Percentiles rank a stretch among this genome's conserved stretches.
phyloP scores from a whole-genome alignment of 2,329 filamentous ascomycete genomes.

The Dactylella cylindrospora region DNA sequence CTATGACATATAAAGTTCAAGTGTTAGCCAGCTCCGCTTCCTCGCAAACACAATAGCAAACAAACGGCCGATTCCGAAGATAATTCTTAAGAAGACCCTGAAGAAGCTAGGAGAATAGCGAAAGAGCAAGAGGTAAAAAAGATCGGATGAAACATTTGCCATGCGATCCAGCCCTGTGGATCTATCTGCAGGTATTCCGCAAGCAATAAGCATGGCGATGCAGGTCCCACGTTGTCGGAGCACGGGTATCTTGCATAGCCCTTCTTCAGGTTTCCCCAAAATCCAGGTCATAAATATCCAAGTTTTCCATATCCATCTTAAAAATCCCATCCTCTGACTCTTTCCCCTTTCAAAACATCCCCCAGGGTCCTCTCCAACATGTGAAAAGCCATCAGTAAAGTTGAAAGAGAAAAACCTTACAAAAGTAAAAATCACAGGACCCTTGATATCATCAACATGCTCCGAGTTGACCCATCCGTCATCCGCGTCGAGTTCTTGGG shows the following conservation, averaged over 20 bases:
- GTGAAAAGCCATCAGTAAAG: neutral
- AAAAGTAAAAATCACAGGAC: slow-evolving; percentile 44
- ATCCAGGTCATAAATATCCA: slow-evolving; percentile 14
- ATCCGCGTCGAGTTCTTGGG: slow-evolving; percentile 59
- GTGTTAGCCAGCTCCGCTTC: slow-evolving; percentile 50
- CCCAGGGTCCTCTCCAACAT: neutral
- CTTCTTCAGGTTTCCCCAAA: slow-evolving; percentile 12
- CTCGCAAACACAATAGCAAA: slow-evolving; percentile 70
- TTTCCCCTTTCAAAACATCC: neutral
- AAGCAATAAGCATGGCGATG: no score
- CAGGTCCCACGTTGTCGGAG: slow-evolving; percentile 18
- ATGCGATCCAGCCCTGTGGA: slow-evolving; percentile 33
- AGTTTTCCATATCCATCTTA: slow-evolving; percentile 7
- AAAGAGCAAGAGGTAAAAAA: slow-evolving; percentile 11
- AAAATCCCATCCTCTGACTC: neutral
- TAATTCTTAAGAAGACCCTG: neutral
- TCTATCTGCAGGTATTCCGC: slow-evolving; percentile 34
- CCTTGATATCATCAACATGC: slow-evolving; percentile 33
- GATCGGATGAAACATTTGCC: slow-evolving; percentile 35
- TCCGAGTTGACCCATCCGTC: slow-evolving; percentile 74
- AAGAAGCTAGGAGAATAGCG: neutral
- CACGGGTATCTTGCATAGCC: slow-evolving; percentile 21
- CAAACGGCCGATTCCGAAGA: slow-evolving; percentile 76
- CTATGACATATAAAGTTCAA: slow-evolving; percentile 10
- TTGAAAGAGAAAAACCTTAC: slow-evolving; percentile 12